Evolutionary conservation across 2,329 filamentous ascomycete species (phyloP), one percentile per base, ranked within the genome.

Genomic region (Colletotrichum echinochloae): DNA sequence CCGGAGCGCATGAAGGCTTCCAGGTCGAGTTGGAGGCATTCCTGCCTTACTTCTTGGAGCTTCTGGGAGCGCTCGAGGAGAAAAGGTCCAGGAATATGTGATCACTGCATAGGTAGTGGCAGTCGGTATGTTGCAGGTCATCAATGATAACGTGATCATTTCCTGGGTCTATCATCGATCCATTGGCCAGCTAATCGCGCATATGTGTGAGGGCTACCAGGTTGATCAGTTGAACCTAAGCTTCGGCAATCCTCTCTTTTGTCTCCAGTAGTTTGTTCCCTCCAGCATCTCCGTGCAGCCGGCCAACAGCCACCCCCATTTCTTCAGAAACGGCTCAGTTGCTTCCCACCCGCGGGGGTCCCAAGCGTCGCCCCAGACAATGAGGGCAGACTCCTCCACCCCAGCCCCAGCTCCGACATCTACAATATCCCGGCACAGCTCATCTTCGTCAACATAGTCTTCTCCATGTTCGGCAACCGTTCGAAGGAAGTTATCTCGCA

Each of bases 271-370:
- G 74, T 83, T 82, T 4, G 81, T 82, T 26, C 78, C 76, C 20
- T 78, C 73, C 8, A 83, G 66, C 8, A 84, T 61, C 41, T 84
- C 80, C 0, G 72, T 66, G 61, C 82, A 85, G 0, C 79, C 82
- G 1, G 72, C 72, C 0, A 84, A 51, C 12, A 84, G 61, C 76
- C 79, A 79, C 1, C 74, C 78, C 83, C 84, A 88, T 72, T 86
- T 87, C 49, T 76, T 76, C 2, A 83, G 72, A 72, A 88, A 87
- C 0, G 70, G 66, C 11, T 80, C 78, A 0, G 80, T 85, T 1
- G 83, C 77, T 72, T 88, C 86, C 86, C 86, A 88, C 12, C 79
- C 82, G 0, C 71, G 70, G 2, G 78, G 65, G 44, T 86, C 79
- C 77, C 81, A 83, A 0, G 85, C 78, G 7, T 85, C 82, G 0